Evolutionary conservation across 495 filamentous ascomycete genomes (phyloP).

Genomic region (Aspergillus campestris): DNA sequence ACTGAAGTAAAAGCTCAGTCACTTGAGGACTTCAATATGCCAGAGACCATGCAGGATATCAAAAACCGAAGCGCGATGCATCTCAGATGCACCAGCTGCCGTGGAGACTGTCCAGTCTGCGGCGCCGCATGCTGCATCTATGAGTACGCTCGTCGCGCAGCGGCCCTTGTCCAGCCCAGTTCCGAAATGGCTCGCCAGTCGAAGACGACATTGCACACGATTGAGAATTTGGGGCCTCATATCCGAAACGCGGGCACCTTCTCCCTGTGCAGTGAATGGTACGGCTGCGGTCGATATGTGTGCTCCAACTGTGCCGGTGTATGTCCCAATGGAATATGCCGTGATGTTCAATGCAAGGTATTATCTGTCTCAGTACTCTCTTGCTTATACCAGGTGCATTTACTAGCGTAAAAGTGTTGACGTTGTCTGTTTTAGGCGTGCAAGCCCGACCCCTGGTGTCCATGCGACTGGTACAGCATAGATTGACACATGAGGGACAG

Average conservation of each 20-base stretch:
- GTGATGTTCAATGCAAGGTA: slow-evolving; percentile 26
- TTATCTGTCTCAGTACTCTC: not conserved
- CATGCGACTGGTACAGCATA: slow-evolving; percentile 22
- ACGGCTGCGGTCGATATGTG: slow-evolving; percentile 18
- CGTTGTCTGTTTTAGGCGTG: slow-evolving; percentile 15
- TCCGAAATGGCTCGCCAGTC: not conserved
- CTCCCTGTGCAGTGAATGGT: slow-evolving; percentile 14
- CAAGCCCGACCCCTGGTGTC: slow-evolving; percentile 16
- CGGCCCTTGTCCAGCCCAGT: not conserved
- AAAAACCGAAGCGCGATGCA: slow-evolving; percentile 12
- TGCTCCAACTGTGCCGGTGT: slow-evolving; percentile 25
- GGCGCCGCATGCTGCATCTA: slow-evolving; percentile 13
- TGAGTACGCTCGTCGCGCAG: not conserved
- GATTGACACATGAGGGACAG: not conserved
- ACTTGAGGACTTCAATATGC: not conserved
- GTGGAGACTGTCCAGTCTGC: slow-evolving; percentile 14
- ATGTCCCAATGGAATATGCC: slow-evolving; percentile 21
- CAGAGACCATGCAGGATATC: slow-evolving; percentile 4
- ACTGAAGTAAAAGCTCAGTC: slow-evolving; percentile 4
- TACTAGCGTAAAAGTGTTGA: not conserved
- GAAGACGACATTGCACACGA: slow-evolving; percentile 1
- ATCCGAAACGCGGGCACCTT: slow-evolving; percentile 16
- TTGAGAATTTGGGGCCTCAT: slow-evolving; percentile 7
- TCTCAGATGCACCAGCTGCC: slow-evolving; percentile 13
- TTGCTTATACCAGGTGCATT: not conserved